Percentiles rank a stretch among this genome's conserved stretches.
These are phyloP conservation scores for Triticum dicoccoides DNA, from an alignment of 176 grass and related monocot species.

Conservation along the genomic window DNA sequence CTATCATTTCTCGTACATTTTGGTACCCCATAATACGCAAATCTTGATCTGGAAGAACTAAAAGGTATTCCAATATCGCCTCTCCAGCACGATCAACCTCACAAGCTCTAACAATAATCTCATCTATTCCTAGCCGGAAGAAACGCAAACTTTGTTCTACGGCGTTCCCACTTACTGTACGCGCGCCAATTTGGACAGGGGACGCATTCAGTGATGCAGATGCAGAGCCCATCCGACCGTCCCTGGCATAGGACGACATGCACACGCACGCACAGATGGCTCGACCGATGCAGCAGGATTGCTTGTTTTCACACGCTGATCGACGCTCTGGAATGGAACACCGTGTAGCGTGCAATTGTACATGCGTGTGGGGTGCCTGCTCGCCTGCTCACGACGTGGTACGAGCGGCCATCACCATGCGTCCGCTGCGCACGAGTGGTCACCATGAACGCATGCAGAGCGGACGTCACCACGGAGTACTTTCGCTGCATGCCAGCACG, in stretches of 20 bases:
- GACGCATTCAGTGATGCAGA: no score
- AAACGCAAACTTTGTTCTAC: no score
- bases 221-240: neutral
- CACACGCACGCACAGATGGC: neutral
- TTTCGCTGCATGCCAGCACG: neutral
- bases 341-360: neutral
- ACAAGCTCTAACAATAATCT: no score
- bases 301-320: neutral
- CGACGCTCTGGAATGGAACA: neutral
- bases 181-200: no score
- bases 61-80: no score
- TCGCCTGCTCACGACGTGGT: neutral
- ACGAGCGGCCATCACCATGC: neutral
- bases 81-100: no score
- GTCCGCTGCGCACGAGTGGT: neutral
- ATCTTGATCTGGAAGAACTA: no score
- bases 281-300: neutral
- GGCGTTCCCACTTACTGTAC: no score
- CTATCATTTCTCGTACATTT: no score
- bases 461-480: neutral
- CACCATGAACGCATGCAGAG: neutral
- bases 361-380: neutral
- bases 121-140: no score
- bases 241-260: neutral
- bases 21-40: no score